These are phyloP conservation scores for Knoxdaviesia proteae DNA, from an alignment of 2,329 filamentous ascomycete species.

Conservation along the genomic window DNA sequence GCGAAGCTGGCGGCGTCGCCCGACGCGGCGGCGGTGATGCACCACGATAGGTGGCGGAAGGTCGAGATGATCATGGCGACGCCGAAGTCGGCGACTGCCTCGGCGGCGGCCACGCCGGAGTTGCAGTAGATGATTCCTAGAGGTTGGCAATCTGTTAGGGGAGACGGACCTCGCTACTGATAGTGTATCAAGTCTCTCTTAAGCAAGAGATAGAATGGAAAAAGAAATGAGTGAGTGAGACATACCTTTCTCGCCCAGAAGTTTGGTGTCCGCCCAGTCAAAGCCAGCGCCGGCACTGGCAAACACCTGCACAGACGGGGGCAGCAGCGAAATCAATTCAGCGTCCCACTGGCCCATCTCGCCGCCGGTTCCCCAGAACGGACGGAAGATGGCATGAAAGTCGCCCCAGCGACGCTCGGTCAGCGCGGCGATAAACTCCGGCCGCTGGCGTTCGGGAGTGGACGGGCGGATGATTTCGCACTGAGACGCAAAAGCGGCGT, in stretches of 20 bases:
- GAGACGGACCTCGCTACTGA: too few relatives aligned
- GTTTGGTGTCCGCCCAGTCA: conserved; percentile 43
- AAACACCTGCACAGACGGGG: conserved; percentile 35
- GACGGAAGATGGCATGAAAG: conserved; percentile 34
- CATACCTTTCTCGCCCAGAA: conserved; percentile 37
- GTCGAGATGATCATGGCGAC: conserved; percentile 47
- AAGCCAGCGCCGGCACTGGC: conserved; percentile 44
- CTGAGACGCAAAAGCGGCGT: conserved; percentile 17
- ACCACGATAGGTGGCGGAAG: conserved; percentile 49
- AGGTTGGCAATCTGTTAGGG: not conserved
- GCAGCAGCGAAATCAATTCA: conserved; percentile 35
- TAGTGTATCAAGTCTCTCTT: too few relatives aligned
- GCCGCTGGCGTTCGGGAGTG: conserved; percentile 25
- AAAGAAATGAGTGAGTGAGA: not conserved
- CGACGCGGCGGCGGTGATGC: conserved; percentile 29
- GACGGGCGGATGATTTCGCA: conserved; percentile 32
- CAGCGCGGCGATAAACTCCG: conserved; percentile 26
- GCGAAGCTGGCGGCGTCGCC: conserved; percentile 20
- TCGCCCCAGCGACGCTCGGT: conserved; percentile 30
- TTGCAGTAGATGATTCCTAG: conserved; percentile 52
- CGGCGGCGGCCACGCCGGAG: conserved; percentile 45
- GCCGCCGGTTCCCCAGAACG: conserved; percentile 41
- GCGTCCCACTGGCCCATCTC: conserved; percentile 46
- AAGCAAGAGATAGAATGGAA: too few relatives aligned
- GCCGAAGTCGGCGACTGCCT: conserved; percentile 53